A percentile compares a stretch with the other conserved stretches of the same genome.
These are phyloP conservation scores for Xylaria sp. DNA, from an alignment of 2,329 filamentous ascomycete genomes.

Conservation along the genomic window DNA sequence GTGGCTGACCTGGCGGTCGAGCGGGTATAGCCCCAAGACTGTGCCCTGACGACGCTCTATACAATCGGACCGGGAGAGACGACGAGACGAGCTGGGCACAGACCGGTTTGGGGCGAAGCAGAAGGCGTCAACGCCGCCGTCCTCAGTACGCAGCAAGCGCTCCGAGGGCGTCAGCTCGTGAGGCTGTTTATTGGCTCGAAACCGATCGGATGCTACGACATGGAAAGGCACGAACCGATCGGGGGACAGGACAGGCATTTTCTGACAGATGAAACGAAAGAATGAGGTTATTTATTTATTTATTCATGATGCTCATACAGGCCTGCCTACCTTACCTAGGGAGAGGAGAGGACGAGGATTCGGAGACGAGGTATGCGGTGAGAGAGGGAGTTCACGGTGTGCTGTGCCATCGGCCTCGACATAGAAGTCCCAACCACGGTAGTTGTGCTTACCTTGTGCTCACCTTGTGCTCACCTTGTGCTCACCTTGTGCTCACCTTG, in stretches of 20 bases:
- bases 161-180: constrained; percentile 57
- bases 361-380: neutral
- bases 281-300: constrained; percentile 45
- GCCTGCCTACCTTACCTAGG: constrained; percentile 37
- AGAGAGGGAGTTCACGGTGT: neutral
- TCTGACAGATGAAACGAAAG: constrained; percentile 41
- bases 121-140: constrained; percentile 57
- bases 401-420: neutral
- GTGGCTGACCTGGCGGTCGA: constrained; percentile 66
- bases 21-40: constrained; percentile 44
- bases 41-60: constrained; percentile 44
- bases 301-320: constrained; percentile 40
- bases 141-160: constrained; percentile 56
- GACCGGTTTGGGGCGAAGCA: constrained; percentile 49
- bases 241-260: constrained; percentile 47
- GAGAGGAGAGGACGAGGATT: constrained; percentile 25
- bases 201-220: constrained; percentile 55
- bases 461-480: neutral
- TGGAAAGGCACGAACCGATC: constrained; percentile 65
- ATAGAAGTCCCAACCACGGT: constrained; percentile 9
- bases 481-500: constrained; percentile 5
- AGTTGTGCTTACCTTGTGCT: constrained; percentile 6
- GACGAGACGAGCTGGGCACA: constrained; percentile 44
- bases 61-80: constrained; percentile 46
- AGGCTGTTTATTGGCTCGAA: constrained; percentile 56